Percentiles rank a stretch among this genome's conserved stretches.
Evolutionary conservation across 2,329 filamentous ascomycete genomes (phyloP).

Genomic region (Pseudocercospora eumusae): DNA sequence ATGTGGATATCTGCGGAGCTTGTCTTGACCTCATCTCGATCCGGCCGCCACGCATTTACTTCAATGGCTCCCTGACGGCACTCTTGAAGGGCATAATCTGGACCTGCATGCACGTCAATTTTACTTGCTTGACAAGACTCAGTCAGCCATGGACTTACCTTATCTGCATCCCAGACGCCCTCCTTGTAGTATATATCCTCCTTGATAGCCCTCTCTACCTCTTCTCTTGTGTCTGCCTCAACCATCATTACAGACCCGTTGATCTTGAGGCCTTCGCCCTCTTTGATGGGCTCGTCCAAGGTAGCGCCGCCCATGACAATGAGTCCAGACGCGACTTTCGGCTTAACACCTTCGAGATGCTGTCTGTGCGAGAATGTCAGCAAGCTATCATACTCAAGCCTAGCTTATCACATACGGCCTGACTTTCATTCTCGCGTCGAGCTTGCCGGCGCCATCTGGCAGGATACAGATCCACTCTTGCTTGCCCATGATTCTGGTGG

Average conservation of each 20-base stretch:
- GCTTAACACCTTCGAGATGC: slow-evolving; percentile 61
- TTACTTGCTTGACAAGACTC: background rate
- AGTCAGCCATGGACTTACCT: slow-evolving; percentile 37
- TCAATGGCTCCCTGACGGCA: slow-evolving; percentile 48
- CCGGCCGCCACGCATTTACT: slow-evolving; percentile 15
- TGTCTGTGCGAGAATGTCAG: slow-evolving; percentile 33
- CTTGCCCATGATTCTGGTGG: slow-evolving; percentile 39
- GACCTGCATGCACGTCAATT: slow-evolving; percentile 31
- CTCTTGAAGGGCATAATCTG: slow-evolving; percentile 54
- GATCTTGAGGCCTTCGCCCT: slow-evolving; percentile 68
- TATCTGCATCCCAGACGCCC: slow-evolving; percentile 73
- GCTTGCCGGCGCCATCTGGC: slow-evolving; percentile 47
- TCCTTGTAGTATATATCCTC: slow-evolving; percentile 70
- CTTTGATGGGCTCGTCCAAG: slow-evolving; percentile 63
- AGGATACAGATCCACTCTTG: slow-evolving; percentile 55
- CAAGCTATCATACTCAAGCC: background rate
- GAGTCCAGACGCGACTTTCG: slow-evolving; percentile 56
- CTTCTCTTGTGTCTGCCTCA: slow-evolving; percentile 66
- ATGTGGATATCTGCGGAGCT: background rate
- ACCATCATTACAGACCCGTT: slow-evolving; percentile 71
- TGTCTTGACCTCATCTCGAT: background rate
- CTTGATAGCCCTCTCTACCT: slow-evolving; percentile 61
- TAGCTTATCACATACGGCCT: slow-evolving; percentile 39
- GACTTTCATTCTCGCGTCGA: slow-evolving; percentile 48
- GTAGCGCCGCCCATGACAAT: slow-evolving; percentile 70